Base-by-base conservation (phyloP, 257 asterid species). In the Nicotiana otophora region DNA sequence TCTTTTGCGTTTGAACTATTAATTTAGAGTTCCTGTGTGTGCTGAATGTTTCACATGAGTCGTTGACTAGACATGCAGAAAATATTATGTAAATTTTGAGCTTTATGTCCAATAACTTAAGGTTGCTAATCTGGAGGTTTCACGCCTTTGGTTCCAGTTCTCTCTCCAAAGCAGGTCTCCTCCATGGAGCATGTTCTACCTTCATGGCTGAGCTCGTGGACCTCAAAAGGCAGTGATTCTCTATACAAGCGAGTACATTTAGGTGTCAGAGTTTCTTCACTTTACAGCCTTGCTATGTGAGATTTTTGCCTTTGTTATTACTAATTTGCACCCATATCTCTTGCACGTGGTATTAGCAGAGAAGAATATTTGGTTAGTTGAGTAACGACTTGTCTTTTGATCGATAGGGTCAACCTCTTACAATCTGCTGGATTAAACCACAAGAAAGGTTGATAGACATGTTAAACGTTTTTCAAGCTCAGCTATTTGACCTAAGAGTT, bases 171-270 rank as follows among this genome's bases (percentile, higher is more conserved):
- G 87, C 91, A 89, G 91, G 98, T 93, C 83, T 93, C 99, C 0
- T 86, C 23, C 48, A 87, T 88, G 90, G 99, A 96, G 87, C 97
- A 89, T 85, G 92, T 96, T 84, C 90, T 96, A 81, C 99, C 99
- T 16, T 81, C 84, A 88, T 92, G 94, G 98, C 87, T 90, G 91
- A 88, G 89, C 83, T 87, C 90, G 3, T 93, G 92, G 94, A 86
- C 89, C 82, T 69, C 81, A 82, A 91, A 84, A 83, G 75, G 83
- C 76, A 86, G 58, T 80, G 85, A 86, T 33, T 72, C 82, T 80
- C 80, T 90, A 85, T 89, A 93, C 88, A 84, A 84, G 83, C 85
- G 87, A 82, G 89, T 93, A 76, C 83, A 76, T 77, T 86, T 94
- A 86, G 98, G 95, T 81, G 91, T 90, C 83, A 88, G 96, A 83